phyloP scores from a whole-genome alignment of 139 green algal species.

The Haematococcus lacustris region DNA sequence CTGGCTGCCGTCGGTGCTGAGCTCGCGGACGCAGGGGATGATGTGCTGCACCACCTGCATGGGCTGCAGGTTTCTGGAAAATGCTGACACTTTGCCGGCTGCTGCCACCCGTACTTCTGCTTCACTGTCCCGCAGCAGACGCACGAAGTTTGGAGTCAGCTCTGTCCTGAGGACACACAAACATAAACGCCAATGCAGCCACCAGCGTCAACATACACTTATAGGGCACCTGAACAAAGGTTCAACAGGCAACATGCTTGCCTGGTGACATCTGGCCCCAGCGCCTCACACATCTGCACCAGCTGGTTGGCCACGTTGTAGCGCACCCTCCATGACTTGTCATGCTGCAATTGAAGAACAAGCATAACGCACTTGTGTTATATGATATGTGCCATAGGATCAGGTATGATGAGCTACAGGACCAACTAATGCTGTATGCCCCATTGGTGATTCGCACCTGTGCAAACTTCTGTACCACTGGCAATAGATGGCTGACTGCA shows the following conservation, averaged over 20 bases:
- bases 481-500: constrained; percentile 63
- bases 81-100: constrained; percentile 72
- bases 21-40: constrained; percentile 80
- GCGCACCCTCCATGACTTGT: constrained; percentile 98
- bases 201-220: too few relatives aligned
- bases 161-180: too few relatives aligned
- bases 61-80: constrained; percentile 53
- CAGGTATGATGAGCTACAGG: too few relatives aligned
- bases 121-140: constrained; percentile 61
- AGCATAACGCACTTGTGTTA: too few relatives aligned
- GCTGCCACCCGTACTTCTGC: constrained; percentile 78
- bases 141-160: constrained; percentile 80
- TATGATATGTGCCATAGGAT: too few relatives aligned
- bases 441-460: constrained; percentile 55
- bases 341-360: constrained; percentile 40
- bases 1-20: constrained; percentile 74
- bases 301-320: constrained; percentile 94
- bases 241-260: too few relatives aligned
- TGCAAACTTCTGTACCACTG: constrained; percentile 81
- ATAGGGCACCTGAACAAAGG: too few relatives aligned
- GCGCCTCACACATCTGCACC: constrained; percentile 69
- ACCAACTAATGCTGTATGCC: too few relatives aligned
- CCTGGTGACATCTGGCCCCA: constrained; percentile 70
- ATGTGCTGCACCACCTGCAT: constrained; percentile 52
- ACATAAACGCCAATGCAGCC: too few relatives aligned